Base-by-base conservation (phyloP, 2,329 filamentous ascomycete genomes). In the Scopulariopsis brevicaulis region DNA sequence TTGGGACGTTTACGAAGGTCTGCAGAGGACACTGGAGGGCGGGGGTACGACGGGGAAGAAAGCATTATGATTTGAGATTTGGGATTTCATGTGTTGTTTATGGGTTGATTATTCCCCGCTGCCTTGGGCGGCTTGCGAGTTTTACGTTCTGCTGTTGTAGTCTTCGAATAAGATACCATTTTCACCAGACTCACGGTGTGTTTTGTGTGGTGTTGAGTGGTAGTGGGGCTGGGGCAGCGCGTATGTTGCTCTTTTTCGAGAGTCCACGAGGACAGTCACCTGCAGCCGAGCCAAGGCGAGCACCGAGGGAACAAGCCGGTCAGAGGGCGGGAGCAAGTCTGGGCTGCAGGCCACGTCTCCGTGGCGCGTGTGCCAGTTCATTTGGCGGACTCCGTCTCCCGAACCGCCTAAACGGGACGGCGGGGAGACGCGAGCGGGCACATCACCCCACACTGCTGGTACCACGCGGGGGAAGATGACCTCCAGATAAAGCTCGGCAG, bases 41-140 rank as follows among this genome's bases (percentile, higher is more conserved):
- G 40, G 40, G n/a, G 40, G 18, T n/a, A n/a, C n/a, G 7, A 46
- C 15, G 18, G n/a, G 18, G 15, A 7, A 14, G 40, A 46, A 50
- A 50, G 46, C 46, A 50, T 50, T 14, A 50, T 20, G 22, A 24
- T 24, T 48, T 48, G 46, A n/a, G 20, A 8, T 50, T 50, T 24
- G 20, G n/a, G 8, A n/a, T 50, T 11, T 40, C 37, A 40, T 56
- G 32, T 55, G 8, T 15, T n/a, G 25, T 55, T 55, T 48, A 48
- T 22, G 43, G 37, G 20, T 48, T 20, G 48, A 57, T 57, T 32
- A 57, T 57, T 57, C 55, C 55, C 55, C 55, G 55, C 28, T 57
- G 55, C 55, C 55, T 52, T 53, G 28, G 55, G 55, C 55, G 52
- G 55, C 55, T 51, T 20, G 32, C 22, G 35, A 40, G 22, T 6